Base-by-base conservation (phyloP, 1,284 basidiomycete genomes). In the Chalciporus sp. region DNA sequence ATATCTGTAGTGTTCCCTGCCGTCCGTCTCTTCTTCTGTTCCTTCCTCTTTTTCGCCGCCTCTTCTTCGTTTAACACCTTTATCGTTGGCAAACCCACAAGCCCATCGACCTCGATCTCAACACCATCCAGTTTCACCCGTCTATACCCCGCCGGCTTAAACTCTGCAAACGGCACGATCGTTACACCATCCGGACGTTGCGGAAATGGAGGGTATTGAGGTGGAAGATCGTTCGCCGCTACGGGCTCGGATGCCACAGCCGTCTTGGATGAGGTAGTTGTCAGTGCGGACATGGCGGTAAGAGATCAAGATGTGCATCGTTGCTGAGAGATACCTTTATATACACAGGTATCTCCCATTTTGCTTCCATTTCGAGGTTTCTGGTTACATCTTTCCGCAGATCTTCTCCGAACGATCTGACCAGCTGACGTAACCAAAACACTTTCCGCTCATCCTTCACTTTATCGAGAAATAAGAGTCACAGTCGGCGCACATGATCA, bases 141-240 rank as follows among this genome's bases (percentile, higher is more conserved):
- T 66, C 56, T 44, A 60, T 66, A 62, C 75, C 77, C 51, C 69
- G 70, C 23, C 17, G 65, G 23, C 62, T 59, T 53, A 65, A 82
- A 83, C 28, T 68, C 59, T 27, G 65, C 62, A 63, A 82, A 82
- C 0, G 78, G 70, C 20, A 75, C 59, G 58, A 83, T 72, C 17
- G 55, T 53, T 33, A 70, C 72, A 27, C 75, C 75, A 0, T 64
- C 61, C 0, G 77, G 80, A 0, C 65, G 61, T 6, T 43, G 28
- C 2, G 80, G 79, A 61, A 81, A 83, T 0, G 81, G 80, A 2
- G 80, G 80, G 54, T 76, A 81, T 8, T 2, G 45, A n/a, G 39
- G 43, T 14, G 31, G 1, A 1, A 43, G n/a, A 1, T 55, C 52
- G 17, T 50, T 42, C 35, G 7, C 5, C 35, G 7, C 5, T 17